These are phyloP conservation scores for Trichoderma guizhouense DNA, from an alignment of 2,329 filamentous ascomycete species.

Conservation along the genomic window DNA sequence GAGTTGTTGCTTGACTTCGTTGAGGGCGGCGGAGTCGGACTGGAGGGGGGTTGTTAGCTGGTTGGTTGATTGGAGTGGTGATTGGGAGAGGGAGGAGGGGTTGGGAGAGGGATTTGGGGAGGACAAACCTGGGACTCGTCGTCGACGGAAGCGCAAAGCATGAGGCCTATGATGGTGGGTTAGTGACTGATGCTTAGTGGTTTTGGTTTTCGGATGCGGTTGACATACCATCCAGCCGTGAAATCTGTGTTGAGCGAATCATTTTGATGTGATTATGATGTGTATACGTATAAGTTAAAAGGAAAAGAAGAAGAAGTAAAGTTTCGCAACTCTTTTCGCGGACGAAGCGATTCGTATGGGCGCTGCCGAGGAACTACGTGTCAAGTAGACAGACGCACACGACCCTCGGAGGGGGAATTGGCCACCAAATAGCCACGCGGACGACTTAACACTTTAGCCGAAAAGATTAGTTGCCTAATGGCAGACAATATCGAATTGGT, in stretches of 20 bases:
- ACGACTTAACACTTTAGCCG: neutral
- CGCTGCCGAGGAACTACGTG: conserved; percentile 24
- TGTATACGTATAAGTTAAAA: neutral
- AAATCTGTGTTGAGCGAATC: conserved; percentile 93
- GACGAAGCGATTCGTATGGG: neutral
- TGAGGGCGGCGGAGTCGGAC: conserved; percentile 66
- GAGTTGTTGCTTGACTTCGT: conserved; percentile 85
- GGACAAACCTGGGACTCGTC: conserved; percentile 74
- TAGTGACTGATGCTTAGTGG: neutral
- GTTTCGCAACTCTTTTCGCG: no score
- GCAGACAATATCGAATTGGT: neutral
- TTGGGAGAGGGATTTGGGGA: no score
- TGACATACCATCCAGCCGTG: conserved; percentile 75
- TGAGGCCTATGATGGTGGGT: conserved; percentile 62
- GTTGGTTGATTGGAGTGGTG: neutral
- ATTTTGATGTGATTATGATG: conserved; percentile 42
- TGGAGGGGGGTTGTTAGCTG: conserved; percentile 18
- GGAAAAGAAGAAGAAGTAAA: neutral
- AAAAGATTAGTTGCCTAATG: neutral
- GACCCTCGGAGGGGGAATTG: neutral
- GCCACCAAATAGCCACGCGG: neutral
- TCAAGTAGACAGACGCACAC: conserved; percentile 17
- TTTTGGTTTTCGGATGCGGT: neutral
- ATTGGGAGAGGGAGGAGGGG: neutral
- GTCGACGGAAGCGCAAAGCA: conserved; percentile 92